These are phyloP conservation scores for Botryosphaeria dothidea DNA, from an alignment of 2,329 filamentous ascomycete genomes.

Conservation along the genomic window DNA sequence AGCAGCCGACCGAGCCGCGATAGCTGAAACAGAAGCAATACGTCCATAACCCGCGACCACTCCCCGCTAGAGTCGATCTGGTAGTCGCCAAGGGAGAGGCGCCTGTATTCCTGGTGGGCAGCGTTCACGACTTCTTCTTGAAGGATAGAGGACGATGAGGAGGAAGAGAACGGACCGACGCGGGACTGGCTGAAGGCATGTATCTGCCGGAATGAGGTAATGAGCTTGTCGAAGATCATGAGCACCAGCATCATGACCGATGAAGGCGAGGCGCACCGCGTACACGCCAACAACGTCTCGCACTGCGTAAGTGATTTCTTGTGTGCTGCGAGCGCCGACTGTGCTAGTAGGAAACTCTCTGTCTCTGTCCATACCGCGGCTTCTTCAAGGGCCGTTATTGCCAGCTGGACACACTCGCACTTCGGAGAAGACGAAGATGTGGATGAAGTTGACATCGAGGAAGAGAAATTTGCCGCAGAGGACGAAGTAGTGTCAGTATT, in stretches of 20 bases:
- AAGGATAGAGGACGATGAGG: too few species aligned
- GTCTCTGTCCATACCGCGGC: too few species aligned
- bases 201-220: neutral
- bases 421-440: too few species aligned
- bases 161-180: too few species aligned
- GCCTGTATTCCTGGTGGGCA: neutral
- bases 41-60: neutral
- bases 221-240: neutral
- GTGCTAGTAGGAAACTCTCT: too few species aligned
- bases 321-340: neutral
- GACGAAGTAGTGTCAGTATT: too few species aligned
- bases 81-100: neutral
- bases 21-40: neutral
- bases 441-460: too few species aligned
- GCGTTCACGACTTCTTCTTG: too few species aligned
- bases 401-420: too few species aligned
- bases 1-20: neutral
- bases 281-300: neutral
- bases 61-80: neutral
- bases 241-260: neutral
- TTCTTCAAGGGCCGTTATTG: too few species aligned
- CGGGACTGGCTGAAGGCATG: neutral
- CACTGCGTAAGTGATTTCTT: neutral
- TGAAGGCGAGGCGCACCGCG: neutral
- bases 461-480: too few species aligned